These are phyloP conservation scores for Apophysomyces elegans DNA, from an alignment of 371 early-diverging fungal species.

Conservation along the genomic window DNA sequence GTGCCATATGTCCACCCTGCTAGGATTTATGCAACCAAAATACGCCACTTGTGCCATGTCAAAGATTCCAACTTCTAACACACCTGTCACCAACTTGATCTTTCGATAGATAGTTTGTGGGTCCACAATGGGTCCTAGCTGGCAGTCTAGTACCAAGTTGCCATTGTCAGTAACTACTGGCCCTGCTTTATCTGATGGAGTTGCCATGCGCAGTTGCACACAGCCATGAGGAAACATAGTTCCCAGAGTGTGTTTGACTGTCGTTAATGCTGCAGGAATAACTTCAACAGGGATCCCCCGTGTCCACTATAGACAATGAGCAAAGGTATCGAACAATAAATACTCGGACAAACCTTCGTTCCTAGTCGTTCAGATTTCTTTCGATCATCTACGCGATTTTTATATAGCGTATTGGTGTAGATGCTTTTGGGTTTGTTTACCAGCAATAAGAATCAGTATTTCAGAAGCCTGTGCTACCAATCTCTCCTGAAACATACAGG, in stretches of 20 bases:
- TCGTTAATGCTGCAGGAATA: conserved; percentile 67
- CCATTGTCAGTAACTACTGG: conserved; percentile 95
- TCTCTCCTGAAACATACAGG: conserved; percentile 91
- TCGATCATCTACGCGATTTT: conserved; percentile 62
- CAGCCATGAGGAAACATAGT: conserved; percentile 35
- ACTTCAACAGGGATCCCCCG: conserved; percentile 92
- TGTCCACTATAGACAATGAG: conserved; percentile 61
- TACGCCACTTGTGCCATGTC: conserved; percentile 83
- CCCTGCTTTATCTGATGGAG: conserved; percentile 82
- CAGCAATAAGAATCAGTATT: conserved; percentile 85
- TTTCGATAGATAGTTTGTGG: conserved; percentile 57
- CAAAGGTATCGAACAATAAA: neutral
- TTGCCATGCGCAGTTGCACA: conserved; percentile 74
- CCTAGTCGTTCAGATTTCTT: conserved; percentile 83
- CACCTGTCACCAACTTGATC: conserved; percentile 79
- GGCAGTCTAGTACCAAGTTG: conserved; percentile 90
- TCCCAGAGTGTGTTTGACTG: conserved; percentile 20
- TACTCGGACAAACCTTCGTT: conserved; percentile 52
- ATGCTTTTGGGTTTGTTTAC: conserved; percentile 19
- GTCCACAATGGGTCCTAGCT: conserved; percentile 75
- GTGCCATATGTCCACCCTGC: neutral
- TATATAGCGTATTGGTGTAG: neutral
- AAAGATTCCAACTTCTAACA: conserved; percentile 93
- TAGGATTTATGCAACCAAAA: conserved; percentile 62
- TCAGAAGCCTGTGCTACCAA: conserved; percentile 85